These are phyloP conservation scores for Candida loeiensis DNA, from an alignment of 805 yeast genomes.

Conservation along the genomic window DNA sequence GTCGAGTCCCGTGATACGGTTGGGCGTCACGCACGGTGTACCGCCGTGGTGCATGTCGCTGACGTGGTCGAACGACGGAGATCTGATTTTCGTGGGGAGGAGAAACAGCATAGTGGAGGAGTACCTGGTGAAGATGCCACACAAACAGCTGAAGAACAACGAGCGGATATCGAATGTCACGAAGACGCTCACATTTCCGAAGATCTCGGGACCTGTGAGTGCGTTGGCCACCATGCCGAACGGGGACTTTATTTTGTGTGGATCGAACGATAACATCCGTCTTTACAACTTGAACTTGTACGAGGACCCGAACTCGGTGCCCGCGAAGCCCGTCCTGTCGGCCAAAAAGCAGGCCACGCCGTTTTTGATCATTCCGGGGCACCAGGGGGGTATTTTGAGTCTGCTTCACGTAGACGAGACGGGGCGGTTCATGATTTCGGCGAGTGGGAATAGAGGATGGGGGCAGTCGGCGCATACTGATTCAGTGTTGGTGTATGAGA, in stretches of 20 bases:
- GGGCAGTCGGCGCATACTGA: constrained; percentile 74
- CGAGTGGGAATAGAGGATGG: constrained; percentile 97
- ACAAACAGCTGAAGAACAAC: constrained; percentile 18
- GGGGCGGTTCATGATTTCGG: constrained; percentile 80
- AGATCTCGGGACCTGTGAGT: constrained; percentile 87
- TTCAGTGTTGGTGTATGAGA: constrained; percentile 76
- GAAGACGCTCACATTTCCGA: constrained; percentile 69
- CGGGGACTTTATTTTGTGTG: constrained; percentile 74
- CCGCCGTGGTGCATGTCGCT: constrained; percentile 96
- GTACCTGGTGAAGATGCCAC: constrained; percentile 59
- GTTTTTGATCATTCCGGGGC: constrained; percentile 90
- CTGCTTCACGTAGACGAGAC: constrained; percentile 80
- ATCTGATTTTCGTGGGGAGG: constrained; percentile 76
- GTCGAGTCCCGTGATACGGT: constrained; percentile 41
- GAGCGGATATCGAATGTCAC: constrained; percentile 44
- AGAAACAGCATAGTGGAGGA: constrained; percentile 86
- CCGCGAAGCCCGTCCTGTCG: constrained; percentile 8
- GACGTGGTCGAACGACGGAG: constrained; percentile 85
- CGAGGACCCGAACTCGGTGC: constrained; percentile 27
- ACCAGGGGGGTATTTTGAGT: constrained; percentile 87
- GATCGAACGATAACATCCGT: constrained; percentile 85
- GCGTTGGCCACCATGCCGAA: constrained; percentile 79
- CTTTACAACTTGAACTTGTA: constrained; percentile 67
- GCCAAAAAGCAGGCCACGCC: constrained; percentile 53
- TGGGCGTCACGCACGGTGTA: constrained; percentile 56